These are phyloP conservation scores for Lactarius psammicola DNA, from an alignment of 768 basidiomycete genomes.

Conservation along the genomic window DNA sequence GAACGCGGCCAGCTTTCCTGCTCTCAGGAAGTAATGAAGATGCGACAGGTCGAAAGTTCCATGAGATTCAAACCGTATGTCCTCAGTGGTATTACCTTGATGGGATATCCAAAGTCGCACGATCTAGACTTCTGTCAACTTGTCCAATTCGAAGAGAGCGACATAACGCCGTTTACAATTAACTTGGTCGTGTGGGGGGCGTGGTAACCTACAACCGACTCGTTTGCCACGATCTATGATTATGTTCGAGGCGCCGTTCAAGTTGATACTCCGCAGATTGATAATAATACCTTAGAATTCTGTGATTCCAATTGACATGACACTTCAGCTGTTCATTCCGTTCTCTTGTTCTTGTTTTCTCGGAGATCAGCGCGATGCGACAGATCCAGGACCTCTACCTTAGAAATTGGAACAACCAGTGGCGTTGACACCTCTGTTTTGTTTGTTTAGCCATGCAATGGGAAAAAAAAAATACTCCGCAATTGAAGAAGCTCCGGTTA, in stretches of 20 bases:
- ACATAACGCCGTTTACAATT: conserved; percentile 9
- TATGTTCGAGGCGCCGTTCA: not conserved
- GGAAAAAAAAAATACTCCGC: conserved; percentile 2
- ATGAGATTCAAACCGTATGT: conserved; percentile 2
- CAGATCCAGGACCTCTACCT: conserved; percentile 3
- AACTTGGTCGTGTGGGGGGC: conserved; percentile 7
- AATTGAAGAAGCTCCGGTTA: conserved; percentile 9
- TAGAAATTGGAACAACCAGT: not conserved
- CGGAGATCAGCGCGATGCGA: conserved; percentile 6
- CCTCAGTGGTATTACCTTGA: conserved; percentile 14
- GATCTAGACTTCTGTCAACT: conserved; percentile 10
- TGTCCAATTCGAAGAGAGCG: not conserved
- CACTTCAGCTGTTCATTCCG: not conserved
- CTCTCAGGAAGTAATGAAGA: conserved; percentile 8
- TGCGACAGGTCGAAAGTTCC: conserved; percentile 15
- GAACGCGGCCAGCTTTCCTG: conserved; percentile 15
- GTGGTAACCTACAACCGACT: not conserved
- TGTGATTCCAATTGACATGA: conserved; percentile 1
- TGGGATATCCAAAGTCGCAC: not conserved
- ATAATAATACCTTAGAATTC: conserved; percentile 2
- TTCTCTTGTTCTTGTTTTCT: not conserved
- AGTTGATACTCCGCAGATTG: conserved; percentile 5
- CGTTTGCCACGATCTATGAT: not conserved
- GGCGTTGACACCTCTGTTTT: conserved; percentile 7
- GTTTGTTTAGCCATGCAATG: not conserved